Base-by-base conservation (phyloP, 2,329 filamentous ascomycete genomes). In the Exserohilum turcica region DNA sequence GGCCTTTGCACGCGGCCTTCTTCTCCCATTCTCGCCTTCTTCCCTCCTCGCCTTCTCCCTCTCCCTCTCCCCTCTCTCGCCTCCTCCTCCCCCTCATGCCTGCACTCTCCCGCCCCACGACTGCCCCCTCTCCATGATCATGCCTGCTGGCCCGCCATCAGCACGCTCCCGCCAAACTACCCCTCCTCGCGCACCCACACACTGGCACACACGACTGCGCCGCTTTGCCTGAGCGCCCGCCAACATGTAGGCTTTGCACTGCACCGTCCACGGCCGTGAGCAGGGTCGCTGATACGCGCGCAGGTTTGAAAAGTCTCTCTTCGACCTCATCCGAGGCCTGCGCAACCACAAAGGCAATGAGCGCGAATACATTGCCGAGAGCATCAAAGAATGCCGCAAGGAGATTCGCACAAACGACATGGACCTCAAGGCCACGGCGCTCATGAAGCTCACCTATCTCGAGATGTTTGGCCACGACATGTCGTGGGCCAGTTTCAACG, bases 391-490 rank as follows among this genome's bases (percentile, higher is more conserved):
- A 89, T 99, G 94, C 77, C 91, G 92, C 67, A 82, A 87, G 70
- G 94, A 99, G 77, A 91, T 97, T 73, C 89, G 88, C 73, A 89
- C 90, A 64, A 89, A 93, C 78, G 94, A 99, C 76, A 94, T 97
- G 89, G 92, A 97, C 78, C 84, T 96, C 77, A 99, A 99, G 81
- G 92, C 94, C 16, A 97, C 92, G 29, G 94, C 94, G 39, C 83
- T 99, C 48, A 81, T 99, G 70, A 99, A 99, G 80, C 84, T 99
- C 66, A 88, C 97, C 47, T 99, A 99, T 74, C 85, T 99, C 62
- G 94, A 99, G 75, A 99, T 99, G 94, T 92, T 97, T 65, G 94
- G 94, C 12, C 90, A 97, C 74, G 94, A 97, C 77, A 99, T 99
- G 94, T 97, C 93, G 3, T 99, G 94, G 94, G 94, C 94, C 3